Conservation (phyloP, 2,329 filamentous ascomycete species). For the Nemania serpens region DNA sequence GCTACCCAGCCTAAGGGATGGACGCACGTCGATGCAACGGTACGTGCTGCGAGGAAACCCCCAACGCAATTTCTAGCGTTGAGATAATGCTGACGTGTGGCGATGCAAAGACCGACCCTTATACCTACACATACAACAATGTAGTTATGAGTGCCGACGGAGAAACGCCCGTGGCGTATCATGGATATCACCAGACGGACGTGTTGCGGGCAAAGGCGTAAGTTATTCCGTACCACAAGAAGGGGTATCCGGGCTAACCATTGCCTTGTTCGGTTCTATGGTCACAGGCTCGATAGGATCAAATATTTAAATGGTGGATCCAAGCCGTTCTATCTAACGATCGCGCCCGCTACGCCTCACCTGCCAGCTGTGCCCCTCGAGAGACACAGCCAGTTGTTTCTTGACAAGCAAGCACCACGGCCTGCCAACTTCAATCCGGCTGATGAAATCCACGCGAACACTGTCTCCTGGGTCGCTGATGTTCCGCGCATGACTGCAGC, state of each 20-base stretch:
- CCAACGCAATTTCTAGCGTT: background rate
- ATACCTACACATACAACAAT: constrained; percentile 36
- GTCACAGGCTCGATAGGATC: background rate
- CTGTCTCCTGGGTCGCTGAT: background rate
- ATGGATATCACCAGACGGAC: constrained; percentile 36
- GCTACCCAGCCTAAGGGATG: constrained; percentile 40
- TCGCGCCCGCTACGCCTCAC: constrained; percentile 71
- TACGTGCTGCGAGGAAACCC: background rate
- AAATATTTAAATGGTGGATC: constrained; percentile 42
- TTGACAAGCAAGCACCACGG: constrained; percentile 62
- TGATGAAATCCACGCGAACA: background rate
- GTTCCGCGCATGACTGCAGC: constrained; percentile 30
- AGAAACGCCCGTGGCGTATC: constrained; percentile 21
- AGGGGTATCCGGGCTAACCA: constrained; percentile 45
- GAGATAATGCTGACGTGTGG: background rate
- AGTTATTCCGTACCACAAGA: constrained; percentile 48
- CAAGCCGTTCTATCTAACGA: constrained; percentile 68
- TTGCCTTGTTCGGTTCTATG: background rate
- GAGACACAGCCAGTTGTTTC: constrained; percentile 66
- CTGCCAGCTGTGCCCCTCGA: constrained; percentile 53
- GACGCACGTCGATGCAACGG: constrained; percentile 9
- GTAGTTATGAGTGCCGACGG: constrained; percentile 25
- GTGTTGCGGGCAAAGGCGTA: constrained; percentile 37
- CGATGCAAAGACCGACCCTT: constrained; percentile 34
- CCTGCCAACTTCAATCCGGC: constrained; percentile 70